phyloP scores from a whole-genome alignment of 371 early-diverging fungal genomes.

The Mortierella sp. region DNA sequence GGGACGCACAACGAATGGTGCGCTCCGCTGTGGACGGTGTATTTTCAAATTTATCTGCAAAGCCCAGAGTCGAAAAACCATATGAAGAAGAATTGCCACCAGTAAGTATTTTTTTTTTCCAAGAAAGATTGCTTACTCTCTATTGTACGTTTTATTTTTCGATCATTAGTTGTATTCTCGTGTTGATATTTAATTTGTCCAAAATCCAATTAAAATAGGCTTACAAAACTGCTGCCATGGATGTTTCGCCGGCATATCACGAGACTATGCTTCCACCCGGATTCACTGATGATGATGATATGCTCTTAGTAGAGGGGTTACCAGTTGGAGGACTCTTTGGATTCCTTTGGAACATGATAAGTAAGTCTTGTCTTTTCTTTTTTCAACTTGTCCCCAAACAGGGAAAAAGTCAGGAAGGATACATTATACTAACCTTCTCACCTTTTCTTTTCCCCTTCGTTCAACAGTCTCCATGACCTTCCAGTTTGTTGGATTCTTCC shows the following conservation, averaged over 20 bases:
- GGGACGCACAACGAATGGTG: constrained; percentile 30
- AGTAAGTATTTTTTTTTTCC: constrained; percentile 17
- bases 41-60: constrained; percentile 73
- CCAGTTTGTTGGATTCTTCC: constrained; percentile 78
- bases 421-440: neutral
- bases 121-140: neutral
- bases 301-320: constrained; percentile 72
- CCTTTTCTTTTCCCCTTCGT: neutral
- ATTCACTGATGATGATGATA: constrained; percentile 63
- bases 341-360: constrained; percentile 73
- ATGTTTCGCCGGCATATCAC: constrained; percentile 75
- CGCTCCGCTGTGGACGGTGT: constrained; percentile 67
- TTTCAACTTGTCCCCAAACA: neutral
- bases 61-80: constrained; percentile 62
- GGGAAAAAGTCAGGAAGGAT: too few species aligned
- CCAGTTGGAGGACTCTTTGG: constrained; percentile 71
- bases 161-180: neutral
- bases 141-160: neutral
- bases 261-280: constrained; percentile 71
- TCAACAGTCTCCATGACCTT: constrained; percentile 75
- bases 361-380: constrained; percentile 43
- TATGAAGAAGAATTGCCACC: constrained; percentile 40
- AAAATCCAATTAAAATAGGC: constrained; percentile 58
- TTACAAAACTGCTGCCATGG: constrained; percentile 72
- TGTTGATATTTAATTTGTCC: neutral